These are phyloP conservation scores for Stylonectria norvegica DNA, from an alignment of 2,329 filamentous ascomycete genomes.

Conservation along the genomic window DNA sequence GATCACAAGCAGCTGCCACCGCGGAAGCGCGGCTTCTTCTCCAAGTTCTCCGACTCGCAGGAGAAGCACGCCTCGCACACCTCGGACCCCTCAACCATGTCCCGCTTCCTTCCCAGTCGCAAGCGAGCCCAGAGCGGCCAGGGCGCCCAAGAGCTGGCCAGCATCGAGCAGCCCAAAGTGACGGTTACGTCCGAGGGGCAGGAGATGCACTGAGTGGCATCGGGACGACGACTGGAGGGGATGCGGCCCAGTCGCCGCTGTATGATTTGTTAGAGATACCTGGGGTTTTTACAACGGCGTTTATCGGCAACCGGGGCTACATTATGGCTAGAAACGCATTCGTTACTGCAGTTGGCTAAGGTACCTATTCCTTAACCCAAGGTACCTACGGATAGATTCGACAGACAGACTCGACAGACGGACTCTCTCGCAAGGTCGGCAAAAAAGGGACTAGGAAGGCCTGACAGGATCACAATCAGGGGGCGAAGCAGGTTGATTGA, in stretches of 20 bases:
- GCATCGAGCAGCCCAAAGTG: conserved; percentile 48
- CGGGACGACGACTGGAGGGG: conserved; percentile 4
- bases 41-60: conserved; percentile 64
- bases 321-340: conserved; percentile 26
- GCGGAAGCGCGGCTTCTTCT: conserved; percentile 68
- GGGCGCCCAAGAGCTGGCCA: conserved; percentile 67
- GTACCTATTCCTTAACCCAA: no score
- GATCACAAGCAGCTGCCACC: conserved; percentile 53
- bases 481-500: neutral
- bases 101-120: conserved; percentile 65
- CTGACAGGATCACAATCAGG: neutral
- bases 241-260: conserved; percentile 19
- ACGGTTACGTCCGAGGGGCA: conserved; percentile 26
- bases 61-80: conserved; percentile 35
- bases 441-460: neutral
- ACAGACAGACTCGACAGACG: no score
- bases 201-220: conserved; percentile 21
- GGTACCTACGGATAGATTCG: conserved; percentile 12
- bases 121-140: conserved; percentile 65
- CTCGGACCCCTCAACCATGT: conserved; percentile 36
- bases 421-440: conserved; percentile 11
- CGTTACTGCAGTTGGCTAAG: conserved; percentile 18
- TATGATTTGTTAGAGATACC: conserved; percentile 28
- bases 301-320: conserved; percentile 20
- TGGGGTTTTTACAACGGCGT: conserved; percentile 25